phyloP scores from a whole-genome alignment of 2,329 filamentous ascomycete species.

The Karstenula rhodostoma region DNA sequence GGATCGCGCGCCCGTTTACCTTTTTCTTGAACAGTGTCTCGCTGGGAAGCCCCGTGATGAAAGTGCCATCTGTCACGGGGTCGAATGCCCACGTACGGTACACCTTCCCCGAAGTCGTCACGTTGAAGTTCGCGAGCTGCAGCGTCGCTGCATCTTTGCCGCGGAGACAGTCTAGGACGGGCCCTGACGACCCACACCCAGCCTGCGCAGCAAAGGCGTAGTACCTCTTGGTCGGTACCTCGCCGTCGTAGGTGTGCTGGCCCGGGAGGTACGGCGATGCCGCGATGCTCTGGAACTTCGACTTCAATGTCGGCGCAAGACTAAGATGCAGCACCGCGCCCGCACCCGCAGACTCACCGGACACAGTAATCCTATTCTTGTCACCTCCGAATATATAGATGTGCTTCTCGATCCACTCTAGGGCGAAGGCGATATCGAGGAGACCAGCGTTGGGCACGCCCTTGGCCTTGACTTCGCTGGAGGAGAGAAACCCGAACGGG shows the following conservation, averaged over 20 bases:
- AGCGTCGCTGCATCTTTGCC: constrained; percentile 43
- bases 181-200: constrained; percentile 39
- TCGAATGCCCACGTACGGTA: constrained; percentile 54
- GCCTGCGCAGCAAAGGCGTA: constrained; percentile 50
- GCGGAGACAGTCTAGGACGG: constrained; percentile 52
- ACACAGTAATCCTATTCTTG: constrained; percentile 41
- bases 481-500: constrained; percentile 54
- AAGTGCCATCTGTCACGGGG: constrained; percentile 52
- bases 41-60: constrained; percentile 49
- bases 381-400: constrained; percentile 43
- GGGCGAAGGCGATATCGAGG: constrained; percentile 58
- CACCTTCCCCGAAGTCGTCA: constrained; percentile 41
- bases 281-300: constrained; percentile 28
- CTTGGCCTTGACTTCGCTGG: constrained; percentile 44
- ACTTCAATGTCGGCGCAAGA: constrained; percentile 26
- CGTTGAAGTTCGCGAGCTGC: constrained; percentile 46
- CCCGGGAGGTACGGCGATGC: constrained; percentile 62
- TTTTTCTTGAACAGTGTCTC: constrained; percentile 44
- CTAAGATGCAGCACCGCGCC: constrained; percentile 50
- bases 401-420: constrained; percentile 60
- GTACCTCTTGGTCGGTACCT: constrained; percentile 55
- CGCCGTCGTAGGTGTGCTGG: constrained; percentile 60
- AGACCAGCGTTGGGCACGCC: constrained; percentile 52
- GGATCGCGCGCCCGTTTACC: constrained; percentile 49
- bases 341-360: constrained; percentile 49